These are phyloP conservation scores for Stachybotrys chartarum DNA, from an alignment of 2,329 filamentous ascomycete species.

Conservation along the genomic window DNA sequence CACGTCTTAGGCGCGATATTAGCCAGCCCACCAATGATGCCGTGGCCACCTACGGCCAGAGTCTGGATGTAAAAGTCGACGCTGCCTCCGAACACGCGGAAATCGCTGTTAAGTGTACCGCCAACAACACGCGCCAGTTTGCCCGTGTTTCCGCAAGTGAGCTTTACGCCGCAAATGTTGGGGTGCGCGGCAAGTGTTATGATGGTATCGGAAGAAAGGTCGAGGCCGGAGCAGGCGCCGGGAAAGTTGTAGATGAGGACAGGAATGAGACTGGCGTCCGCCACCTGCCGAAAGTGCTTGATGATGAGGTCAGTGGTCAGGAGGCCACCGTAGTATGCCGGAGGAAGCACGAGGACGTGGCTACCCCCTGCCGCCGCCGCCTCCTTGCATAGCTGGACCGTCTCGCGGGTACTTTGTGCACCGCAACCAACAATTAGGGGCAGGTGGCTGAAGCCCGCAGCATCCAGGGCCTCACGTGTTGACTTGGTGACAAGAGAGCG, in stretches of 20 bases:
- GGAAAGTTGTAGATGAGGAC: conserved; percentile 60
- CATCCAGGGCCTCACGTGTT: conserved; percentile 54
- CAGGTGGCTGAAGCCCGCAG: conserved; percentile 44
- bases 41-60: conserved; percentile 61
- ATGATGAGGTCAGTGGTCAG: conserved; percentile 50
- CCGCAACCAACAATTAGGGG: conserved; percentile 65
- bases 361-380: conserved; percentile 58
- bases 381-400: conserved; percentile 58
- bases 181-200: conserved; percentile 41
- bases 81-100: conserved; percentile 65
- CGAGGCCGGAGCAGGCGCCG: conserved; percentile 47
- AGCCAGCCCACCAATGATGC: conserved; percentile 64
- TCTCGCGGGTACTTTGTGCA: conserved; percentile 60
- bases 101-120: conserved; percentile 32
- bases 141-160: conserved; percentile 58
- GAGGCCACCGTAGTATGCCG: conserved; percentile 59
- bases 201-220: conserved; percentile 51
- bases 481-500: conserved; percentile 53
- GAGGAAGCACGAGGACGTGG: conserved; percentile 61
- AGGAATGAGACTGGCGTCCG: conserved; percentile 49
- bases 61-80: conserved; percentile 70
- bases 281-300: conserved; percentile 56
- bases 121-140: conserved; percentile 45
- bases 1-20: conserved; percentile 64
- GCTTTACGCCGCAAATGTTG: conserved; percentile 57